phyloP scores from a whole-genome alignment of 257 asterid genomes.

The Nemophila menziesii region DNA sequence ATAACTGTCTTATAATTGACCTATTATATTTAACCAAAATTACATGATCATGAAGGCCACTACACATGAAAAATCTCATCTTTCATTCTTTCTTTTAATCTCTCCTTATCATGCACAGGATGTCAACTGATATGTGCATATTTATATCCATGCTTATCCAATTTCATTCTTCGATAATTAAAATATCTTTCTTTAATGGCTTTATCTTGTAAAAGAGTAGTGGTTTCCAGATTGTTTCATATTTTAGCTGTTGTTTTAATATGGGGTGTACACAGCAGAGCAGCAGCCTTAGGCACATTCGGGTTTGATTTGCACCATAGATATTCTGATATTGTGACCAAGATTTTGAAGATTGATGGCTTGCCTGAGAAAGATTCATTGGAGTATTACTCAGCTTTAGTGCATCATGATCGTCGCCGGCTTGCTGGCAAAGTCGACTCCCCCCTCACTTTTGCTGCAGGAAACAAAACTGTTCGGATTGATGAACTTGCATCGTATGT shows the following conservation, averaged over 20 bases:
- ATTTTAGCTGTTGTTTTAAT: slow-evolving; percentile 11
- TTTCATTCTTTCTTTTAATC: too few species aligned
- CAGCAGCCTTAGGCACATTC: slow-evolving; percentile 45
- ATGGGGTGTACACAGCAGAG: slow-evolving; percentile 11
- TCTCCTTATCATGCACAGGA: too few species aligned
- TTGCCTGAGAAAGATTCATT: slow-evolving; percentile 60
- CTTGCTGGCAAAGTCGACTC: slow-evolving; percentile 38
- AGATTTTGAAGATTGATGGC: slow-evolving; percentile 39
- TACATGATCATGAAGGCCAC: too few species aligned
- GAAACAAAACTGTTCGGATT: slow-evolving; percentile 49
- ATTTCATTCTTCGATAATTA: too few species aligned
- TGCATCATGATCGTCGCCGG: slow-evolving; percentile 75
- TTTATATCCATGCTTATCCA: too few species aligned
- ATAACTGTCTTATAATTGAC: too few species aligned
- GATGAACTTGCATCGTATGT: slow-evolving; percentile 73
- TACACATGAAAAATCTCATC: too few species aligned
- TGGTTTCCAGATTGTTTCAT: too few species aligned
- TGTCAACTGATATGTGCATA: too few species aligned
- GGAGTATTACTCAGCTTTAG: slow-evolving; percentile 79
- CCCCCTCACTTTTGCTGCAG: slow-evolving; percentile 35
- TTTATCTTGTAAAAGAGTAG: too few species aligned
- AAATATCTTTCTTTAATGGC: too few species aligned
- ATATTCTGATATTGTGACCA: slow-evolving; percentile 60
- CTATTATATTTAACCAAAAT: too few species aligned
- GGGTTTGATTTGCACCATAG: slow-evolving; percentile 72